Base-by-base conservation (phyloP, 192 early-diverging fungal species). In the Backusella sp. region DNA sequence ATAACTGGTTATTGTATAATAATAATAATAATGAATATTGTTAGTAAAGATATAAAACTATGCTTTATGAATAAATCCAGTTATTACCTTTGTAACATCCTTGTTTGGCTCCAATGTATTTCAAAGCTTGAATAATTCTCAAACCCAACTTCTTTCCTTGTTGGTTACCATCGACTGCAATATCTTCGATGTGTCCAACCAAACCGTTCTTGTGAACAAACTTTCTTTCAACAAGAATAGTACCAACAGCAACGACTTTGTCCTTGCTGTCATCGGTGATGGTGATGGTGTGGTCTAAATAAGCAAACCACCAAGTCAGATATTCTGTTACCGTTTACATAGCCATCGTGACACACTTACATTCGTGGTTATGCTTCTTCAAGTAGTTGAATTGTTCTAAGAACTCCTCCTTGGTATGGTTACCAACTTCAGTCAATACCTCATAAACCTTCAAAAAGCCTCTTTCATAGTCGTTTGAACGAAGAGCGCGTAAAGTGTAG, bases 131-230 rank as follows among this genome's bases (percentile, higher is more conserved):
- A 73, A 96, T 96, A 66, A 96, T 86, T 28, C 86, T 73, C 32
- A 87, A 77, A 17, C 86, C 88, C n/a, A 88, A 73, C 73, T 88
- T 89, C 74, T 86, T 90, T 44, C 88, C 90, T 70, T 86, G 88
- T 70, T 89, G 88, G 72, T 87, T 86, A 8, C 73, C 81, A 36
- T 89, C 84, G 17, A 91, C 88, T 9, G 87, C 90, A 79, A 87
- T 91, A 79, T 91, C 93, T 76, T 96, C 94, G 76, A 95, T 96
- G 72, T 95, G 94, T 0, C 94, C 94, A 35, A 93, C 91, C 35
- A 95, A 59, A 0, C 95, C 95, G 49, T 89, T 88, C 36, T 87
- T 82, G 72, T 91, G 93, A 4, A 96, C 90, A 83, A 96, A 96
- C 82, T 96, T 96, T 56, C 95, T 89, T 80, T 96, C 95, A 7